Conservation (phyloP, 768 basidiomycete genomes). For the Melanogaster broomeanus region DNA sequence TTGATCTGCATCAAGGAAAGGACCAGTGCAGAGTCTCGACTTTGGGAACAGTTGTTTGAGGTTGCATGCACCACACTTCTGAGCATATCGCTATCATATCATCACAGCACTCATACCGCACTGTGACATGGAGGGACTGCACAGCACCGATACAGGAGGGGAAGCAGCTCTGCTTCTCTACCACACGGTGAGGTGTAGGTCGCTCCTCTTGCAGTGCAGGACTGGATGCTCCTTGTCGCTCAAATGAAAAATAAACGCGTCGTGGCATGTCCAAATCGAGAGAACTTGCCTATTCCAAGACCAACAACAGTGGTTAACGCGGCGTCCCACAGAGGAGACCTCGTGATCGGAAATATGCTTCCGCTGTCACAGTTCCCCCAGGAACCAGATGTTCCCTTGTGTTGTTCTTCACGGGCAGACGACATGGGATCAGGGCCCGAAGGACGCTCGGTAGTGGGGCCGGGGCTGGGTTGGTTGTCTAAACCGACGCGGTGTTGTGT, state of each 20-base stretch:
- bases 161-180: conserved; percentile 20
- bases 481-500: background rate
- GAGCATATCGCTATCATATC: conserved; percentile 10
- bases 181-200: conserved; percentile 10
- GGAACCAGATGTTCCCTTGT: background rate
- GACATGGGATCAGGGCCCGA: background rate
- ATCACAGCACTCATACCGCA: conserved; percentile 7
- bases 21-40: background rate
- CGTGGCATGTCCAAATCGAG: conserved; percentile 2
- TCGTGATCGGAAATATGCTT: conserved; percentile 32
- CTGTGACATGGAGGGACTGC: conserved; percentile 7
- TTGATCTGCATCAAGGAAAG: background rate
- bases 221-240: conserved; percentile 15
- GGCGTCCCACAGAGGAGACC: conserved; percentile 43
- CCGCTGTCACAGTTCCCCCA: conserved; percentile 10
- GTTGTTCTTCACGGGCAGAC: conserved; percentile 12
- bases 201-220: conserved; percentile 13
- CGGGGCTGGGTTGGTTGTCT: conserved; percentile 2
- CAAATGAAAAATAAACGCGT: conserved; percentile 10
- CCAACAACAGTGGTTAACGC: conserved; percentile 61
- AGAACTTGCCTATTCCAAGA: conserved; percentile 54
- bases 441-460: background rate
- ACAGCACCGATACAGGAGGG: conserved; percentile 17
- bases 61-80: background rate
- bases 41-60: conserved; percentile 2